These are phyloP conservation scores for Talaromyces marneffei DNA, from an alignment of 2,329 filamentous ascomycete genomes.

Conservation along the genomic window DNA sequence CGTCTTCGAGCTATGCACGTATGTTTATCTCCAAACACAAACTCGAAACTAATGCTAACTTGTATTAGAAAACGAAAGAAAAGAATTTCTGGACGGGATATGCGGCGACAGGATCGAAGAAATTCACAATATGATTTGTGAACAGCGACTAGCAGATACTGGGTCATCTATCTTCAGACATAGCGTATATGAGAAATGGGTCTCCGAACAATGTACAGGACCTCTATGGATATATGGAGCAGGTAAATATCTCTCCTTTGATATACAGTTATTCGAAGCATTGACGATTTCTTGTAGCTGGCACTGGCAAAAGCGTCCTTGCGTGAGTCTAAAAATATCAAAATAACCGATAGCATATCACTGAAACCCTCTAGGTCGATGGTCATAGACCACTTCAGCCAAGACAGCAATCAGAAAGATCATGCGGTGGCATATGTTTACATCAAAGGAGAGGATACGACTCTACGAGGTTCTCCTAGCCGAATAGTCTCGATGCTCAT, in stretches of 20 bases:
- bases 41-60: background rate
- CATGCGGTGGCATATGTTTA: conserved; percentile 5
- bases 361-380: conserved; percentile 5
- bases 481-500: conserved; percentile 10
- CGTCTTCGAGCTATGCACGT: background rate
- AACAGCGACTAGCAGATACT: conserved; percentile 1
- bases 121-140: background rate
- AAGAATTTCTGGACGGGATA: conserved; percentile 10
- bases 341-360: background rate
- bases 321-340: conserved; percentile 4
- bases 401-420: background rate
- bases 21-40: background rate
- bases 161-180: conserved; percentile 5
- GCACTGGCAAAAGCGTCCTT: conserved; percentile 14
- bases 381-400: conserved; percentile 9
- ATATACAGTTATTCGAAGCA: background rate
- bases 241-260: background rate
- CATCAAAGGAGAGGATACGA: conserved; percentile 9
- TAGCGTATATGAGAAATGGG: background rate
- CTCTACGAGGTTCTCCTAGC: background rate
- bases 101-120: conserved; percentile 7
- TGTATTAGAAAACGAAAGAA: conserved; percentile 6
- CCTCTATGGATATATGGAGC: conserved; percentile 9
- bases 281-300: conserved; percentile 2
- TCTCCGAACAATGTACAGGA: background rate